These are phyloP conservation scores for Neurospora sp. DNA, from an alignment of 495 filamentous ascomycete species.

Conservation along the genomic window DNA sequence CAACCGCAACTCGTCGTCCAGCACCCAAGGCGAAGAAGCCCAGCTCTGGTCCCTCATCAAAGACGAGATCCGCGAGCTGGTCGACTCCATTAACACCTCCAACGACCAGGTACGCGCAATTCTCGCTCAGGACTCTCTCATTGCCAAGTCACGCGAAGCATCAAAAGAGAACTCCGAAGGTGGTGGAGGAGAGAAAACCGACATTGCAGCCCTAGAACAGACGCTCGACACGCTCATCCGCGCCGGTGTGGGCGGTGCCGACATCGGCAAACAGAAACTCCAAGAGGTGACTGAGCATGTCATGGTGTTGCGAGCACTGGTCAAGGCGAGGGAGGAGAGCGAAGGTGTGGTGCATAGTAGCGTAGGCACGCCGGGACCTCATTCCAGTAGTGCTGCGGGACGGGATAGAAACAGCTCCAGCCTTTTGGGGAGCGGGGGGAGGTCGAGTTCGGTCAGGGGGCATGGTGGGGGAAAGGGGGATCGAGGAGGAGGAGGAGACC, in stretches of 20 bases:
- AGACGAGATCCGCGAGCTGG: slow-evolving; percentile 27
- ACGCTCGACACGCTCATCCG: slow-evolving; percentile 32
- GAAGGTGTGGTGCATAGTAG: slow-evolving; percentile 24
- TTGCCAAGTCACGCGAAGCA: slow-evolving; percentile 15
- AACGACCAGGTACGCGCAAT: slow-evolving; percentile 28
- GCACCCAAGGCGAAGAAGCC: slow-evolving; percentile 36
- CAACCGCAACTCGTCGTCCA: slow-evolving; percentile 34
- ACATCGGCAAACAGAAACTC: slow-evolving; percentile 24
- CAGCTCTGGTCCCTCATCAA: slow-evolving; percentile 36
- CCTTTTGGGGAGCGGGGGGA: background rate
- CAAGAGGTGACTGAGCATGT: slow-evolving; percentile 34
- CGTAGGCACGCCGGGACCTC: slow-evolving; percentile 32
- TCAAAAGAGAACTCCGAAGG: slow-evolving; percentile 10
- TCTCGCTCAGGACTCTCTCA: slow-evolving; percentile 33
- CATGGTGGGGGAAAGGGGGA: background rate
- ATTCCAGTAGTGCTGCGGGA: slow-evolving; percentile 4
- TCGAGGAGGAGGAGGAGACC: background rate
- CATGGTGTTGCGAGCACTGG: slow-evolving; percentile 32
- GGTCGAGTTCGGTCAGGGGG: background rate
- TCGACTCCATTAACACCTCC: slow-evolving; percentile 32
- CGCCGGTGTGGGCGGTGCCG: slow-evolving; percentile 32
- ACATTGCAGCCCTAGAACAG: slow-evolving; percentile 22
- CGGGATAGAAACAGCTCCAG: background rate
- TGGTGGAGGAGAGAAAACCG: slow-evolving; percentile 4
- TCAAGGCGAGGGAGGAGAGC: slow-evolving; percentile 47